Percentiles rank a stretch among this genome's conserved stretches.
Conservation (phyloP, 78 protist genomes). For the Speleostelium caveatum region DNA sequence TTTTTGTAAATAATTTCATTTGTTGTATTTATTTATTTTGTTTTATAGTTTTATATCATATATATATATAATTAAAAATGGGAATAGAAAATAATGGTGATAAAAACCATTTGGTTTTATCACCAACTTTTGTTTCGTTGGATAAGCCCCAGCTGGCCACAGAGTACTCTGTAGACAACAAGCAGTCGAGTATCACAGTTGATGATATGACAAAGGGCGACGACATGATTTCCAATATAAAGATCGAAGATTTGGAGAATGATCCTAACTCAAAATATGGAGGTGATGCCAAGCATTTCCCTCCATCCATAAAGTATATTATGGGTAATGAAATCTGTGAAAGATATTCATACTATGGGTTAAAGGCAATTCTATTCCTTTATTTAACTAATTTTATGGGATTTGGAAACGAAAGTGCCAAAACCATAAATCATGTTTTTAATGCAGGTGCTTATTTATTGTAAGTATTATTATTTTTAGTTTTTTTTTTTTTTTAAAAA, state of each 20-base stretch:
- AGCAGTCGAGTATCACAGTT: too few relatives aligned
- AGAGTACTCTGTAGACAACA: too few relatives aligned
- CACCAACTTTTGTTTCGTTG: too few relatives aligned
- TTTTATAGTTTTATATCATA: too few relatives aligned
- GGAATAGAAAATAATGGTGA: too few relatives aligned
- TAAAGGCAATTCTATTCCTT: conserved; percentile 54
- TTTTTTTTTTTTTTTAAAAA: background rate
- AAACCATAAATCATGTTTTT: conserved; percentile 63
- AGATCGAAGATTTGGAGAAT: background rate
- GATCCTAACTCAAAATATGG: background rate
- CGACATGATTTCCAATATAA: background rate
- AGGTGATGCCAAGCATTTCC: conserved; percentile 20
- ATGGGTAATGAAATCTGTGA: conserved; percentile 83
- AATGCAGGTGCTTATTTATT: conserved; percentile 53
- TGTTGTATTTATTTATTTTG: too few relatives aligned
- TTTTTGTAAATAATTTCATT: too few relatives aligned
- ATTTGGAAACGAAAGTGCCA: conserved; percentile 50
- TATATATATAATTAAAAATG: too few relatives aligned
- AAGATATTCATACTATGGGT: conserved; percentile 77
- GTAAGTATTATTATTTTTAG: conserved; percentile 10
- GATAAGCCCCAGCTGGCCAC: too few relatives aligned
- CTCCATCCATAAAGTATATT: conserved; percentile 49
- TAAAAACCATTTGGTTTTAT: too few relatives aligned
- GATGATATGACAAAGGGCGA: background rate
- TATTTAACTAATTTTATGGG: conserved; percentile 56